Percentiles rank a stretch among this genome's conserved stretches.
These are phyloP conservation scores for Noccaea caerulescens DNA, from an alignment of 345 rosid genomes.

Conservation along the genomic window DNA sequence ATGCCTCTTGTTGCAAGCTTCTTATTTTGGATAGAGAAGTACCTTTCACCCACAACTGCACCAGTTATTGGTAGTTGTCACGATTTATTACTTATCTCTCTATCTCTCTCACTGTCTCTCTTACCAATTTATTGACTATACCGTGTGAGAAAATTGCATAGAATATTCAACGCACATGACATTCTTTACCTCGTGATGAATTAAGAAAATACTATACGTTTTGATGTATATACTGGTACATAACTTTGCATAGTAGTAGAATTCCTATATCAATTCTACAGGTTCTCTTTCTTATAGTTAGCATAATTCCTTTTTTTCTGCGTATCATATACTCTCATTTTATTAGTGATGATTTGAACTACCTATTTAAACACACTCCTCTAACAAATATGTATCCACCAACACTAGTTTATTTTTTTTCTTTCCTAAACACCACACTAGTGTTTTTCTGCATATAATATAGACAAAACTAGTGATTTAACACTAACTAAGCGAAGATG, in stretches of 20 bases:
- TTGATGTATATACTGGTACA: too few species aligned
- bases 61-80: slow-evolving; percentile 41
- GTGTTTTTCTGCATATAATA: slow-evolving; percentile 12
- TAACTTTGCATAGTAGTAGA: too few species aligned
- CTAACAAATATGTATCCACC: too few species aligned
- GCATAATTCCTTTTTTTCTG: too few species aligned
- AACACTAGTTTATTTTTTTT: too few species aligned
- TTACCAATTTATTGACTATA: slow-evolving; percentile 26
- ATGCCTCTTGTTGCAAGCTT: slow-evolving; percentile 39
- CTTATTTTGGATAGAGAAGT: slow-evolving; percentile 35
- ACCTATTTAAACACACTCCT: neutral
- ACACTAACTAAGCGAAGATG: neutral
- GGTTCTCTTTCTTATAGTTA: too few species aligned
- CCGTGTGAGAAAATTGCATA: slow-evolving; percentile 13
- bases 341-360: too few species aligned
- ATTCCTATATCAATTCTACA: too few species aligned
- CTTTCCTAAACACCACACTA: neutral
- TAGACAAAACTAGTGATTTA: neutral
- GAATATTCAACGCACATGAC: slow-evolving; percentile 30
- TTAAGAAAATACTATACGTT: too few species aligned
- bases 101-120: neutral
- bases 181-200: too few species aligned
- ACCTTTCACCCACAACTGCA: slow-evolving; percentile 40
- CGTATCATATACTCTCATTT: neutral
- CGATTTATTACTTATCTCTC: slow-evolving; percentile 29